These are phyloP conservation scores for Diutina pseudorugosa DNA, from an alignment of 1,139 yeast species.

Conservation along the genomic window DNA sequence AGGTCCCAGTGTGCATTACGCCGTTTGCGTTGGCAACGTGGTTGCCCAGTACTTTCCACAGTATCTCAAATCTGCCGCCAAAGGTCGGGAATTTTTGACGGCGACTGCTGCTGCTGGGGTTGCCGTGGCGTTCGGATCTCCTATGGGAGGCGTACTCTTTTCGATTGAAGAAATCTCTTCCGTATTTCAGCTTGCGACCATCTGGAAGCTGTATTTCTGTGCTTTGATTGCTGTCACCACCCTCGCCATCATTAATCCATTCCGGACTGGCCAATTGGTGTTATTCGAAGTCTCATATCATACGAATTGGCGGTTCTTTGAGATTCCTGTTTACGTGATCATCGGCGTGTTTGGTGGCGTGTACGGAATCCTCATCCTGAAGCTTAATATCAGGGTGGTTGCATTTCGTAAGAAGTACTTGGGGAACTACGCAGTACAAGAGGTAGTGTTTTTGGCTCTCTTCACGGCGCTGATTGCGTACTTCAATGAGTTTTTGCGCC, in stretches of 20 bases:
- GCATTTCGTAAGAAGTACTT: constrained; percentile 67
- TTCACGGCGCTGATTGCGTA: constrained; percentile 50
- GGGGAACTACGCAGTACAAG: constrained; percentile 41
- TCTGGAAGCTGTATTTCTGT: constrained; percentile 90
- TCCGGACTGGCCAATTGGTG: constrained; percentile 88
- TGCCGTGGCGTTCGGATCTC: constrained; percentile 64
- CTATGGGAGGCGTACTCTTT: constrained; percentile 62
- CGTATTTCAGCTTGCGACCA: constrained; percentile 60
- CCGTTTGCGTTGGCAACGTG: constrained; percentile 68
- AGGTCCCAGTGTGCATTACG: constrained; percentile 81
- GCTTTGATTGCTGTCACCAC: constrained; percentile 81
- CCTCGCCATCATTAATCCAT: constrained; percentile 69
- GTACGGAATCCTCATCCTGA: constrained; percentile 75
- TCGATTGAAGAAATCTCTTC: constrained; percentile 67
- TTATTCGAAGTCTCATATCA: constrained; percentile 82
- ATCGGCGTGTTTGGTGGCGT: constrained; percentile 87
- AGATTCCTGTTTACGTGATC: constrained; percentile 65
- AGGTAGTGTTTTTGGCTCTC: constrained; percentile 54
- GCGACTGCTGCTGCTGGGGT: constrained; percentile 63
- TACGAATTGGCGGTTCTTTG: constrained; percentile 77
- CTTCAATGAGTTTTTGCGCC: constrained; percentile 64
- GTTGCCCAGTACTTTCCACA: constrained; percentile 41
- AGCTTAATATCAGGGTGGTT: constrained; percentile 67
- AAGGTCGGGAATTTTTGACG: constrained; percentile 42
- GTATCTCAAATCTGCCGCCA: constrained; percentile 35